Evolutionary conservation across 1,139 yeast species (phyloP).

Genomic region (Suhomyces maxii): DNA sequence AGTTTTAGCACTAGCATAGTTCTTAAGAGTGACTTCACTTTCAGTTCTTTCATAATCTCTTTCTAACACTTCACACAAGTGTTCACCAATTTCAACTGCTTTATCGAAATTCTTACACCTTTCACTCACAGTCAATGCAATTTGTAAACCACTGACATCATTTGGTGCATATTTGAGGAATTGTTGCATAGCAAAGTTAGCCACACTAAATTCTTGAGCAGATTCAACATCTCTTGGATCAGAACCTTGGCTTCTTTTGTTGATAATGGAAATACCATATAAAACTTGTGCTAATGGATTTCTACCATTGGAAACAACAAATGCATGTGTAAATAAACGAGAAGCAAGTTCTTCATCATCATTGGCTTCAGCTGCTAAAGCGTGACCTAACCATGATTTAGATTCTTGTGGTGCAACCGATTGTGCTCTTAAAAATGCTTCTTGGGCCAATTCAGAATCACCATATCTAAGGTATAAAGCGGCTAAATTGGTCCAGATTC

Average conservation of each 20-base stretch:
- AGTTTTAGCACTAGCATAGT: conserved; percentile 60
- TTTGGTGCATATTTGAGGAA: conserved; percentile 68
- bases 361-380: conserved; percentile 59
- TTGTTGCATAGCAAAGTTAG: conserved; percentile 70
- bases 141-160: conserved; percentile 60
- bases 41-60: conserved; percentile 58
- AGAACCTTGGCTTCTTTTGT: conserved; percentile 38
- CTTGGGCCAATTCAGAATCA: conserved; percentile 71
- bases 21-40: conserved; percentile 43
- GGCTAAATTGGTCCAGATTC: conserved; percentile 82
- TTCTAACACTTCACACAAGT: conserved; percentile 55
- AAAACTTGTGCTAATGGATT: conserved; percentile 70
- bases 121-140: conserved; percentile 65
- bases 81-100: conserved; percentile 51
- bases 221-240: conserved; percentile 57
- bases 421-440: conserved; percentile 73
- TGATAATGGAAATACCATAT: conserved; percentile 62
- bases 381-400: conserved; percentile 87
- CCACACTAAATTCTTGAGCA: conserved; percentile 65
- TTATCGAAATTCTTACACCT: conserved; percentile 61
- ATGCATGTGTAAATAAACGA: conserved; percentile 72
- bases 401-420: conserved; percentile 78
- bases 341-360: conserved; percentile 57
- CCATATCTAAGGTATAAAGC: conserved; percentile 67
- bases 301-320: conserved; percentile 69